Conservation (phyloP, 108 stramenopile species). For the Licmophora abbreviata region DNA sequence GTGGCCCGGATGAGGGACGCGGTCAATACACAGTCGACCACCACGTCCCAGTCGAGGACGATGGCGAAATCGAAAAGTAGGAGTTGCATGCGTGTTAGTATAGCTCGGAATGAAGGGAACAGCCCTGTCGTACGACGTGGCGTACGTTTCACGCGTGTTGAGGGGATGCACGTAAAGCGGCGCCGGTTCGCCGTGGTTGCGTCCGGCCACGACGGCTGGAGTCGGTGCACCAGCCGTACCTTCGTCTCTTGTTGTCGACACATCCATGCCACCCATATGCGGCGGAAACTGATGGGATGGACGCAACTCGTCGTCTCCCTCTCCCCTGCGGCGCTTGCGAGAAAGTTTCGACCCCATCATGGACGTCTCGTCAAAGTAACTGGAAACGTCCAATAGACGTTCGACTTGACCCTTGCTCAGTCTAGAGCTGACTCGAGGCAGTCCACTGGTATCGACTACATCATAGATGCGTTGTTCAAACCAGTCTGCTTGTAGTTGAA, state of each 20-base stretch:
- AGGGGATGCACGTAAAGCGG: constrained; percentile 71
- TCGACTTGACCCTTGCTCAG: constrained; percentile 27
- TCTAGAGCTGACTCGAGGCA: constrained; percentile 24
- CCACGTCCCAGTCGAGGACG: constrained; percentile 82
- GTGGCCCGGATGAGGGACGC: constrained; percentile 42
- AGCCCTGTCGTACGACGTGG: constrained; percentile 46
- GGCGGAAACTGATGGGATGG: constrained; percentile 8
- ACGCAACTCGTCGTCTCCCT: constrained; percentile 3
- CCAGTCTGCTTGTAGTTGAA: constrained; percentile 51
- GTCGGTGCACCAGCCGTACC: not conserved
- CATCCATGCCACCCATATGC: constrained; percentile 1
- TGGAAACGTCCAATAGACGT: constrained; percentile 34
- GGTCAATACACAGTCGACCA: constrained; percentile 75
- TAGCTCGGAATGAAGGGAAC: constrained; percentile 62
- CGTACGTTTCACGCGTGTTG: constrained; percentile 45
- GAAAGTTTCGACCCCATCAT: constrained; percentile 22
- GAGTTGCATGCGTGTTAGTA: constrained; percentile 36
- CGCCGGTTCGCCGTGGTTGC: constrained; percentile 69
- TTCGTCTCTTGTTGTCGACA: not conserved
- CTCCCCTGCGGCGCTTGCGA: constrained; percentile 10
- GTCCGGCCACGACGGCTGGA: constrained; percentile 50
- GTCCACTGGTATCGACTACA: constrained; percentile 57
- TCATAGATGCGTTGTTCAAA: constrained; percentile 57
- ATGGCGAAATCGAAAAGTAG: constrained; percentile 47
- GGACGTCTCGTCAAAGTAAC: constrained; percentile 44